Conservation (phyloP, 2,329 filamentous ascomycete species). For the Lasiodiplodia theobromae region DNA sequence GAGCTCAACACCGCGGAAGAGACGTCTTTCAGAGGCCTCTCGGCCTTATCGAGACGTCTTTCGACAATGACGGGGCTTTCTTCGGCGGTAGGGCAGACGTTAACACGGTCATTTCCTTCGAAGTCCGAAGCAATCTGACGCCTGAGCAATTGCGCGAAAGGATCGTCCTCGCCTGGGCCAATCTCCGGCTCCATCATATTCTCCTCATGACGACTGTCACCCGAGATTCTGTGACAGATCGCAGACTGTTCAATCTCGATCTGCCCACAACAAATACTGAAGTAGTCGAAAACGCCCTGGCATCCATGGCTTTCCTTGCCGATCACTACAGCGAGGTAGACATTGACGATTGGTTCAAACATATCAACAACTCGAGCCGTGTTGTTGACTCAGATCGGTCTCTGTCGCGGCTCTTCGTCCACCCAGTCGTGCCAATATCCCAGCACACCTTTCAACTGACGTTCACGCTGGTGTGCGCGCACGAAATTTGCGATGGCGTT, state of each 20-base stretch:
- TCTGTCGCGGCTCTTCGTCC: conserved; percentile 50
- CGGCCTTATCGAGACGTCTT: conserved; percentile 53
- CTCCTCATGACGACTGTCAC: conserved; percentile 46
- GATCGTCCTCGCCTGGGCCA: conserved; percentile 50
- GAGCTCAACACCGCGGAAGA: conserved; percentile 5
- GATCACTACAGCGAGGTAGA: conserved; percentile 47
- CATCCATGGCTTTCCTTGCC: conserved; percentile 48
- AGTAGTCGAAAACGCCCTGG: conserved; percentile 41
- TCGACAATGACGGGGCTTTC: conserved; percentile 53
- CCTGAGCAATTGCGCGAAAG: conserved; percentile 42
- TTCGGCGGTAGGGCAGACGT: conserved; percentile 56
- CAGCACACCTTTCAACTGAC: conserved; percentile 42
- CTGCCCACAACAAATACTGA: conserved; percentile 39
- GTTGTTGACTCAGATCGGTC: conserved; percentile 47
- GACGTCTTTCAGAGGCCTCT: conserved; percentile 45
- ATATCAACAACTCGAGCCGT: conserved; percentile 51
- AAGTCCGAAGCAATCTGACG: conserved; percentile 42
- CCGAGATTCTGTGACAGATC: conserved; percentile 32
- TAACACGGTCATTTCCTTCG: conserved; percentile 47
- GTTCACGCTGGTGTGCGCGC: conserved; percentile 51
- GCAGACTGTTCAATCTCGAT: conserved; percentile 45
- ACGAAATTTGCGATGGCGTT: conserved; percentile 54
- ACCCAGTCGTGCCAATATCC: conserved; percentile 39
- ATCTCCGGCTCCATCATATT: conserved; percentile 48
- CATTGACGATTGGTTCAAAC: conserved; percentile 47